Base-by-base conservation (phyloP, 192 early-diverging fungal genomes). In the Umbelopsis isabellina region DNA sequence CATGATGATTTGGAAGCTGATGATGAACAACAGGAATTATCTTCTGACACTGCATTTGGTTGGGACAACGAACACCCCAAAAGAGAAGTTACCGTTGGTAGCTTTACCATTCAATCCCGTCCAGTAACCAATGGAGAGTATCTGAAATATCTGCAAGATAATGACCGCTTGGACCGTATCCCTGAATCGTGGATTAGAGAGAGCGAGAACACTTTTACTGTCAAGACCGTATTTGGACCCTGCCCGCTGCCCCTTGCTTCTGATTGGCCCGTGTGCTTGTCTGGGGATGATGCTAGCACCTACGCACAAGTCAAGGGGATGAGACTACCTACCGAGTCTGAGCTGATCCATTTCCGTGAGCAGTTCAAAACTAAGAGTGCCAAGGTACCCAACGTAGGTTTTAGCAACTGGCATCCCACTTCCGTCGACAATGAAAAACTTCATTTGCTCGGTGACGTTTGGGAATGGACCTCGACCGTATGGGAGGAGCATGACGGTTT, bases 11-110 rank as follows among this genome's bases (percentile, higher is more conserved):
- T 85, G 18, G 89, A 89, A 68, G 52, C 68, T 33, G 58, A 27
- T 0, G 87, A 90, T 46, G 79, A 85, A 11, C 46, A 49, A 30
- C 23, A 77, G 71, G n/a, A 71, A 65, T 21, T 12, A 67, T 47
- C 46, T 23, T 3, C 73, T 27, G 51, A 50, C 41, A 68, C 83
- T 37, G 69, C 78, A 2, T 92, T 91, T 87, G 96, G 96, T 12
- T 98, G 96, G 96, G 95, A 97, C 80, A 95, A 92, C 75, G 96
- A 98, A 67, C 81, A 85, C 41, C 92, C 94, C 16, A 50, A 75
- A 11, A 66, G 72, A 6, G 30, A 71, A 47, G 68, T 75, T 2
- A 30, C 72, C 0, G 70, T 89, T 5, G 21, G 66, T 27, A 45
- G 82, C 2, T 93, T 90, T 71, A 75, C 72, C 21, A 90, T 97